Percentiles rank a stretch among this genome's conserved stretches.
Evolutionary conservation across 2,329 filamentous ascomycete genomes (phyloP).

Genomic region (Chaetomiaceae sp.): DNA sequence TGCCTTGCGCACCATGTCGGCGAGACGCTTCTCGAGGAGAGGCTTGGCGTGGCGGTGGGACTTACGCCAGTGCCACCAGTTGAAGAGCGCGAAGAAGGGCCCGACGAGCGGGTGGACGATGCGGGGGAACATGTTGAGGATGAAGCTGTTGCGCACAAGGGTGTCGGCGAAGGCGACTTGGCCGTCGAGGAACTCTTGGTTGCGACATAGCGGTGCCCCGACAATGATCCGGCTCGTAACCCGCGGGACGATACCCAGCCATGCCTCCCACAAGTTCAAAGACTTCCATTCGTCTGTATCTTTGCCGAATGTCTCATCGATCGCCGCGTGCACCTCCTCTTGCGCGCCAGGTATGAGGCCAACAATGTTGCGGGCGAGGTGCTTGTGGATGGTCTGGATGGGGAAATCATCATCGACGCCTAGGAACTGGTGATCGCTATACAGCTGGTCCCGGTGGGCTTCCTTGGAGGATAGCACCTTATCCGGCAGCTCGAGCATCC

Average conservation of each 20-base stretch:
- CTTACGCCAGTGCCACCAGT: conserved; percentile 42
- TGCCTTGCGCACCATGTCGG: conserved; percentile 38
- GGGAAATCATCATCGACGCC: conserved; percentile 35
- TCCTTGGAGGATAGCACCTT: conserved; percentile 35
- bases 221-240: conserved; percentile 41
- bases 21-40: conserved; percentile 43
- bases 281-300: conserved; percentile 33
- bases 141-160: conserved; percentile 39
- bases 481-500: conserved; percentile 45
- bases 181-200: conserved; percentile 40
- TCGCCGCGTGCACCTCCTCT: conserved; percentile 33
- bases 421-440: conserved; percentile 39
- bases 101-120: conserved; percentile 46
- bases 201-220: conserved; percentile 33
- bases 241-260: conserved; percentile 36
- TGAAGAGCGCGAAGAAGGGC: conserved; percentile 38
- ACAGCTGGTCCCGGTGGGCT: conserved; percentile 36
- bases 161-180: conserved; percentile 45
- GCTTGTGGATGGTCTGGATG: conserved; percentile 38
- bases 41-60: conserved; percentile 39
- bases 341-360: conserved; percentile 36
- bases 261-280: conserved; percentile 40
- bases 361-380: conserved; percentile 36
- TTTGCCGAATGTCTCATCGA: conserved; percentile 31
- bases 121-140: conserved; percentile 41